A percentile compares a stretch with the other conserved stretches of the same genome.
These are phyloP conservation scores for Xenosphaeropsis pyriputrescens DNA, from an alignment of 2,329 filamentous ascomycete genomes.

Conservation along the genomic window DNA sequence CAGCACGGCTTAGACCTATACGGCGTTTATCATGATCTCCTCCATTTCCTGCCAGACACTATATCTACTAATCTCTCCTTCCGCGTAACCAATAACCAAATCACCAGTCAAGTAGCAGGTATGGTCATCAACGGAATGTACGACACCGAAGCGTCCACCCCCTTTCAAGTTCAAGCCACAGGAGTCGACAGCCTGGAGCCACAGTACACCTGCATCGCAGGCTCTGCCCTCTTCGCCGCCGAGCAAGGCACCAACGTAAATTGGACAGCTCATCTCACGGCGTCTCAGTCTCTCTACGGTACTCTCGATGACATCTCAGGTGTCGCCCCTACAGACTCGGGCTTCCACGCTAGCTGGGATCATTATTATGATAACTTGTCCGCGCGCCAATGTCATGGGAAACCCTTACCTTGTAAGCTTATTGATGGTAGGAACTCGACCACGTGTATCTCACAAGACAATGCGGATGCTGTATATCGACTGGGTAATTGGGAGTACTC, in stretches of 20 bases:
- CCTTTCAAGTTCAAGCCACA: slow-evolving; percentile 34
- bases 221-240: slow-evolving; percentile 24
- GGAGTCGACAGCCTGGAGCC: slow-evolving; percentile 63
- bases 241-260: slow-evolving; percentile 28
- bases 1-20: slow-evolving; percentile 66
- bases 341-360: slow-evolving; percentile 60
- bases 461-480: slow-evolving; percentile 58
- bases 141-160: slow-evolving; percentile 23
- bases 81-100: slow-evolving; percentile 68
- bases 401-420: slow-evolving; percentile 54
- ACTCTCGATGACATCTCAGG: slow-evolving; percentile 55
- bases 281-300: slow-evolving; percentile 36
- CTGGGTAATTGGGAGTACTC: slow-evolving; percentile 72
- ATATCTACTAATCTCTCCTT: slow-evolving; percentile 36
- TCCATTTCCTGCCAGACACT: slow-evolving; percentile 48
- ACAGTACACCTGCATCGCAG: slow-evolving; percentile 47
- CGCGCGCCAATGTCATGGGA: slow-evolving; percentile 60
- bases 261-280: slow-evolving; percentile 52
- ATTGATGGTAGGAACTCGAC: slow-evolving; percentile 27
- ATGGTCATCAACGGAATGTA: slow-evolving; percentile 65
- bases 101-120: slow-evolving; percentile 67
- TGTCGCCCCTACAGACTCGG: slow-evolving; percentile 35
- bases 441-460: slow-evolving; percentile 44
- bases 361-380: slow-evolving; percentile 81
- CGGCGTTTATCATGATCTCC: slow-evolving; percentile 56